Percentiles rank a stretch among this genome's conserved stretches.
Evolutionary conservation across 1,284 basidiomycete genomes (phyloP).

Genomic region (Hemileia vastatrix): DNA sequence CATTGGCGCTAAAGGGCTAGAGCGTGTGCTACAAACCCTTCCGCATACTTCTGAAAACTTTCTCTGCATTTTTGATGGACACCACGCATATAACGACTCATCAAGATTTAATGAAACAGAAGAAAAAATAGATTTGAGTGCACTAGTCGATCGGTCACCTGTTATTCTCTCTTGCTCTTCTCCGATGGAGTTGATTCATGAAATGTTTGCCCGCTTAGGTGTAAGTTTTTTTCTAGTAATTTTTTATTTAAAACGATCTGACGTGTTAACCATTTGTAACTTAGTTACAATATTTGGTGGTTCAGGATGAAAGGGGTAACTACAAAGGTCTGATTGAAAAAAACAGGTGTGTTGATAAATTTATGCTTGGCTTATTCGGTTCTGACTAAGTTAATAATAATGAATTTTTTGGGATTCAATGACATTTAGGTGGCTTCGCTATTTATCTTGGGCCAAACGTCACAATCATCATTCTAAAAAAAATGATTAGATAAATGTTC

Average conservation of each 20-base stretch:
- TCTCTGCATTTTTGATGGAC: too few species aligned
- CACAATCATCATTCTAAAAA: too few species aligned
- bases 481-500: too few species aligned
- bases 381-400: too few species aligned
- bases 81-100: too few species aligned
- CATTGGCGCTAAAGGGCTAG: slow-evolving; percentile 81
- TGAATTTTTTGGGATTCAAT: too few species aligned
- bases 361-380: too few species aligned
- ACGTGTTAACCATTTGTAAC: neutral
- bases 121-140: slow-evolving; percentile 3
- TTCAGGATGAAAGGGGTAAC: slow-evolving; percentile 11
- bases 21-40: slow-evolving; percentile 88
- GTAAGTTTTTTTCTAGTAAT: neutral
- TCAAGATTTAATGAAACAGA: neutral
- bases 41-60: too few species aligned
- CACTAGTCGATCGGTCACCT: slow-evolving; percentile 12
- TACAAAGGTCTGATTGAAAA: slow-evolving; percentile 17
- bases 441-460: too few species aligned
- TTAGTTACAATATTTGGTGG: slow-evolving; percentile 14
- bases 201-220: slow-evolving; percentile 15
- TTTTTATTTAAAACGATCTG: neutral
- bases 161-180: slow-evolving; percentile 8
- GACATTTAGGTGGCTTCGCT: too few species aligned
- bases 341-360: slow-evolving; percentile 12
- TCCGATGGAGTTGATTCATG: slow-evolving; percentile 16